Base-by-base conservation (phyloP, 164 flowering plant genomes). In the Echeveria elegans region DNA sequence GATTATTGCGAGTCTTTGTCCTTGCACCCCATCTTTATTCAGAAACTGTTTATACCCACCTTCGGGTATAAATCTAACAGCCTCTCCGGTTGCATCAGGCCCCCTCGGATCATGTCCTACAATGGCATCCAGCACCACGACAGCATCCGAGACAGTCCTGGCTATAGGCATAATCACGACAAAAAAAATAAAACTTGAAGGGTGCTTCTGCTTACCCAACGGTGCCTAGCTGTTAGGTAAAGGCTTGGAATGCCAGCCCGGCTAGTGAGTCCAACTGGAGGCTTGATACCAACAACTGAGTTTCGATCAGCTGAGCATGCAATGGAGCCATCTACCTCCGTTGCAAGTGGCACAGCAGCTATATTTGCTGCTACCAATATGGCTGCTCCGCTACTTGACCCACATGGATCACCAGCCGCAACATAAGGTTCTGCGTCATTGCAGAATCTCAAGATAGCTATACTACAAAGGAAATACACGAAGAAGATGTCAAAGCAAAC, bases 181-280 rank as follows among this genome's bases (percentile, higher is more conserved):
- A 29, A 28, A 15, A n/a, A n/a, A 18, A 19, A 36, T 36, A 36
- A 36, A 36, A 36, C 8, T 36, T 36, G 38, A 36, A n/a, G 38
- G 38, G 38, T 36, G 38, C 5, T 36, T 4, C 38, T 36, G 43
- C n/a, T 53, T 11, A 79, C 82, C 82, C 82, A n/a, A 79, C 53
- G 14, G 80, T 65, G 72, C 77, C 82, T 31, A 61, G 72, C 0
- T 70, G 72, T 14, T 73, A 65, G 1, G 68, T n/a, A 59, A 38
- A 79, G 36, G 14, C 78, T 76, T 18, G 72, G 37, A 6, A 79
- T 76, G 7, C 77, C 82, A 10, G 82, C 73, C 2, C 82, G 76
- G 68, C 80, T 79, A 6, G 78, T 75, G 72, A 79, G 82, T 15
- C 80, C 82, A 21, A 79, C 78, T 0, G 80, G 77, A 21, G 80